phyloP scores from a whole-genome alignment of 1,139 yeast species.

The Pichia sp. region DNA sequence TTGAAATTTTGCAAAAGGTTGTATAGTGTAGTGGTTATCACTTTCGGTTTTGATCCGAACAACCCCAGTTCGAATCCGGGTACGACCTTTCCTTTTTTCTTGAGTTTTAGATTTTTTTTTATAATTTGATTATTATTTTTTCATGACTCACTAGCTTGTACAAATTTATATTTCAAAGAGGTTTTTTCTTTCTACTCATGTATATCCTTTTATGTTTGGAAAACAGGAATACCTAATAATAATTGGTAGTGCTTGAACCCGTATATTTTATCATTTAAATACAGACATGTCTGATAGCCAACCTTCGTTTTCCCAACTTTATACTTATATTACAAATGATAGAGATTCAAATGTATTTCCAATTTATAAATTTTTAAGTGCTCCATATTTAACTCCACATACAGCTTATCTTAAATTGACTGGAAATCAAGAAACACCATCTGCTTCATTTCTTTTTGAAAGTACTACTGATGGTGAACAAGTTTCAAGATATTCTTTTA shows the following conservation, averaged over 20 bases:
- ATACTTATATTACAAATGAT: slow-evolving; percentile 12
- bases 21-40: slow-evolving; percentile 64
- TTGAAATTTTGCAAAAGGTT: slow-evolving; percentile 28
- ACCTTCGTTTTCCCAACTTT: slow-evolving; percentile 13
- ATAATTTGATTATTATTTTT: too few relatives aligned
- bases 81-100: slow-evolving; percentile 49
- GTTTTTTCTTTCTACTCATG: too few relatives aligned
- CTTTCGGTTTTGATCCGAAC: slow-evolving; percentile 70
- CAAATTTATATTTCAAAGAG: neutral
- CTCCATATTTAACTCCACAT: slow-evolving; percentile 81
- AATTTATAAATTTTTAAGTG: slow-evolving; percentile 64
- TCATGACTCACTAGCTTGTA: neutral
- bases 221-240: too few relatives aligned
- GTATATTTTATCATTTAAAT: neutral
- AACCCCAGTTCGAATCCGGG: slow-evolving; percentile 97
- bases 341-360: slow-evolving; percentile 36
- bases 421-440: slow-evolving; percentile 54
- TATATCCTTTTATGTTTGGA: too few relatives aligned
- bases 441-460: slow-evolving; percentile 77
- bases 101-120: neutral
- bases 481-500: slow-evolving; percentile 82
- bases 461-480: slow-evolving; percentile 86
- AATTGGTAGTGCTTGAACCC: neutral
- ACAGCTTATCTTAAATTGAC: slow-evolving; percentile 83
- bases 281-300: slow-evolving; percentile 13